Evolutionary conservation across 208 protist genomes (phyloP), one percentile per base, ranked within the genome.

Genomic region (Crithidia fasciculata): DNA sequence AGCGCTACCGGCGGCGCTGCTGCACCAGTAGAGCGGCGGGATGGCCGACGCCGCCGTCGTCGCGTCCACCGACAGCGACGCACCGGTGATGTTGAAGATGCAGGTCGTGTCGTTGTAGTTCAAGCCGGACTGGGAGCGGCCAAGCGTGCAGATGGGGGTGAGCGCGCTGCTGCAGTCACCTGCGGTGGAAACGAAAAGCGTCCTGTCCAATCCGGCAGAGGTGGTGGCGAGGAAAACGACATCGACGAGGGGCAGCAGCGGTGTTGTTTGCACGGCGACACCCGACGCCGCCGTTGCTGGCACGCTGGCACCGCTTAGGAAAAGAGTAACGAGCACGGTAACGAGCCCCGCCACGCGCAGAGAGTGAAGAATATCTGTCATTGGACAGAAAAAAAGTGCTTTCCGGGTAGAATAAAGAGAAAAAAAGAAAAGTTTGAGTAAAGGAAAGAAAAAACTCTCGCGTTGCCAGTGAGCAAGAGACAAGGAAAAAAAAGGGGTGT

Each of bases 1-100:
- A 0, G 49, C 63, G 45, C 36, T 49, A 58, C 70, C 68, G 47
- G 70, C 43, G 12, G 74, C 80, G 49, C 76, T 86, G 52, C 84
- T 86, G 64, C 85, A 93, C 73, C 85, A 81, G 75, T 86, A 88
- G 49, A 91, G 61, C 36, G 56, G 13, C 28, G 82, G 82, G 28
- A 85, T 82, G 8, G 43, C 13, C 43, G 76, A 60, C 4, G 78
- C 69, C 2, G 78, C 69, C 53, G 75, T 76, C 52, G 71, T 56
- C 18, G 78, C 47, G 62, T 70, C 68, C 13, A 93, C 39, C 39
- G 41, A 68, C 4, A 91, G 16, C 18, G 73, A 72, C 8, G 52
- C 39, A 10, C 59, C 52, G 6, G 72, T 83, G 45, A 91, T 71
- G 37, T 67, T 88, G 75, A 90, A 93, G 7, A 81, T 52, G 63